Percentiles rank a stretch among this genome's conserved stretches.
phyloP scores from a whole-genome alignment of 2,329 filamentous ascomycete genomes.

The Curvularia spicifera region DNA sequence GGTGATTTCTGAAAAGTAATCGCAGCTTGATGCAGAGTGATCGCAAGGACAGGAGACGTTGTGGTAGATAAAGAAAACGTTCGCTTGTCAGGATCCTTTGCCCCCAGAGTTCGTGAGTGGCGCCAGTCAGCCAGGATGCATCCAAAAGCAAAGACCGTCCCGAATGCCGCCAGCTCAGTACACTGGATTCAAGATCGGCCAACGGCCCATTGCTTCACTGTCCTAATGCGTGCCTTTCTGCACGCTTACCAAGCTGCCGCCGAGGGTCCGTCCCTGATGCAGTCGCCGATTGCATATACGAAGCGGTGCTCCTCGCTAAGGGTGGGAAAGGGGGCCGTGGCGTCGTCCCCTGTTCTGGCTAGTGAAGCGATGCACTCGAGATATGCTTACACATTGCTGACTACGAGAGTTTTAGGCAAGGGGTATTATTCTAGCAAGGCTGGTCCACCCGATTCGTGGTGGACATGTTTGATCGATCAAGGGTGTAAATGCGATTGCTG shows the following conservation, averaged over 20 bases:
- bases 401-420: neutral
- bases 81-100: neutral
- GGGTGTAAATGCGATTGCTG: conserved; percentile 4
- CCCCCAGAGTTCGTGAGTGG: conserved; percentile 10
- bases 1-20: neutral
- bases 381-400: neutral
- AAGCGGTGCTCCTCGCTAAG: neutral
- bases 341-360: conserved; percentile 1
- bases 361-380: neutral
- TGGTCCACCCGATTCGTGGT: neutral
- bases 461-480: neutral
- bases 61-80: conserved; percentile 5
- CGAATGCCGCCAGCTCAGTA: conserved; percentile 7
- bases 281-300: conserved; percentile 9
- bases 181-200: conserved; percentile 10
- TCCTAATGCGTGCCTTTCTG: conserved; percentile 3
- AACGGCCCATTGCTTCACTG: conserved; percentile 17
- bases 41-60: neutral
- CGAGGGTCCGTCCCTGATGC: conserved; percentile 4
- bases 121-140: conserved; percentile 9
- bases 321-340: neutral
- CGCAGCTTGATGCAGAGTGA: neutral
- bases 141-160: conserved; percentile 18
- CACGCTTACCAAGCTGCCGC: conserved; percentile 19
- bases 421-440: neutral